phyloP scores from a whole-genome alignment of 345 rosid species.

The Chamaenerion angustifolium region DNA sequence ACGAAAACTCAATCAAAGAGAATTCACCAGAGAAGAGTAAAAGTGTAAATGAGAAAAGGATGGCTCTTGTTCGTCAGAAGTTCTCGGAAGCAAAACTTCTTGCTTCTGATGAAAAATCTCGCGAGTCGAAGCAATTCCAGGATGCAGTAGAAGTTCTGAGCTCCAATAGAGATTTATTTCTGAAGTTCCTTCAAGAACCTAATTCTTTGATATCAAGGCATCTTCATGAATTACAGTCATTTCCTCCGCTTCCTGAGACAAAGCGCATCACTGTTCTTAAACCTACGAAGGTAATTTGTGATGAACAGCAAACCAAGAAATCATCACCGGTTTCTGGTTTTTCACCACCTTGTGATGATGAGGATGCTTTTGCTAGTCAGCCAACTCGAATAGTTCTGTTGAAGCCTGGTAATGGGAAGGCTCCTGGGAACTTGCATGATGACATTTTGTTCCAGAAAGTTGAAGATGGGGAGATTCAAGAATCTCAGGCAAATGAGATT shows the following conservation, averaged over 20 bases:
- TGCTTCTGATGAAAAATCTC: slow-evolving; percentile 47
- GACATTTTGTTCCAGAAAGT: slow-evolving; percentile 29
- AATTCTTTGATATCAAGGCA: not conserved
- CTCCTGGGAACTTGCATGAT: slow-evolving; percentile 1
- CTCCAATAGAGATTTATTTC: slow-evolving; percentile 4
- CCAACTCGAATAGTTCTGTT: slow-evolving; percentile 80
- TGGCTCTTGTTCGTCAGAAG: slow-evolving; percentile 51
- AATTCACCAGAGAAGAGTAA: no score
- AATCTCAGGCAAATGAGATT: slow-evolving; percentile 28
- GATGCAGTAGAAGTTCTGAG: slow-evolving; percentile 4
- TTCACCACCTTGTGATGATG: no score
- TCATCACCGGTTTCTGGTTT: slow-evolving; percentile 12
- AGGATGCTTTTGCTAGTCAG: slow-evolving; percentile 45
- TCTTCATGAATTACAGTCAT: slow-evolving; percentile 30
- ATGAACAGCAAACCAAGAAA: slow-evolving; percentile 33
- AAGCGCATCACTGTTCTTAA: slow-evolving; percentile 79
- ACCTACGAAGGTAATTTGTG: slow-evolving; percentile 65
- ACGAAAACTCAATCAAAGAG: slow-evolving; percentile 7
- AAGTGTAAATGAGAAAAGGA: slow-evolving; percentile 24
- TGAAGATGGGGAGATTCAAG: slow-evolving; percentile 32
- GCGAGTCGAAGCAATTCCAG: slow-evolving; percentile 4
- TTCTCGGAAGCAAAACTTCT: slow-evolving; percentile 65
- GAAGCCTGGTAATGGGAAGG: slow-evolving; percentile 46
- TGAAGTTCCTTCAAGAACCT: slow-evolving; percentile 6
- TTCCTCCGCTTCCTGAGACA: slow-evolving; percentile 51